Evolutionary conservation across 2,329 filamentous ascomycete genomes (phyloP), one percentile per base, ranked within the genome.

Genomic region (Aspergillus sp.): DNA sequence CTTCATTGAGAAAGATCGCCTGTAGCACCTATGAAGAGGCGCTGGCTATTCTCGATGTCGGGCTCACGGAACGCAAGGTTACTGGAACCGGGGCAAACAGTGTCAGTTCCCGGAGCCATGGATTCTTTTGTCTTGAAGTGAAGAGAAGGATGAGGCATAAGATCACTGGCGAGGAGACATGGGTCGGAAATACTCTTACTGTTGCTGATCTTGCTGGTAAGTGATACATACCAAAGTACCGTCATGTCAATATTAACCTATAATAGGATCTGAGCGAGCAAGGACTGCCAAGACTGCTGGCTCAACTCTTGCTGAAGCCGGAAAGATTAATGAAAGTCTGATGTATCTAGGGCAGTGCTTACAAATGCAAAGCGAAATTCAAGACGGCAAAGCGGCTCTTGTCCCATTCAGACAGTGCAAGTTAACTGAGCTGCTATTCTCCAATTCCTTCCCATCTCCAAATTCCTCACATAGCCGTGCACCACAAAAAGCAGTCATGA

Each of bases 261-360:
- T 46, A 44, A 46, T 51, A 78, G 79, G 79, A 12, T 97, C 93
- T 52, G 93, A 98, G 70, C 83, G 93, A 51, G 91, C 91, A 13
- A 81, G 90, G 51, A 90, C 93, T 54, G 90, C 93, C 22, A 96
- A 96, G 75, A 97, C 93, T 0, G 87, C 90, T 0, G 93, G 93
- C 10, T 84, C 89, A 3, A 96, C 91, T 0, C 79, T 98, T 12
- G 91, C 87, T 0, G 93, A 98, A 72, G 93, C 91, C 32, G 93
- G 93, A 46, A 97, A 97, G 72, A 98, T 98, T 66, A 98, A 98
- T 62, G 90, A 96, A 68, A 95, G 88, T 62, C 74, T 98, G 63
- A 98, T 98, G 93, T 97, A 96, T 65, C 79, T 98, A 1, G 93
- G 93, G 0, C 93, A 97, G 63, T 98, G 93, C 64, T 79, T 98